Conservation (phyloP, 2,329 filamentous ascomycete genomes). For the Alternaria triticimaculans region DNA sequence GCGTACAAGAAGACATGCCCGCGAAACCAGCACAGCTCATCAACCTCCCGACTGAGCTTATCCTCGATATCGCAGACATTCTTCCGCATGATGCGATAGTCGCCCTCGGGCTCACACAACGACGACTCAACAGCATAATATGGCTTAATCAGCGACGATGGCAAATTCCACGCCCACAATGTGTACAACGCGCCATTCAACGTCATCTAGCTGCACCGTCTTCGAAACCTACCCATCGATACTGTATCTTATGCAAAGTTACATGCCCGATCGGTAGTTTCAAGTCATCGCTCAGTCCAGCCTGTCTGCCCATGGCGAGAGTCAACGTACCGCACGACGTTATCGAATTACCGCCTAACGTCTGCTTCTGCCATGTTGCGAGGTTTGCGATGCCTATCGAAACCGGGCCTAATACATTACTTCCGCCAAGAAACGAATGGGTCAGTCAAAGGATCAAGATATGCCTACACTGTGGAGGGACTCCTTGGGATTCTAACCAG, state of each 20-base stretch:
- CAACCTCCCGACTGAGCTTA: conserved; percentile 50
- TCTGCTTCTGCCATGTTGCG: conserved; percentile 47
- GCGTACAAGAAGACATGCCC: conserved; percentile 8
- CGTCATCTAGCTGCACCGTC: conserved; percentile 28
- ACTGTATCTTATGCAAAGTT: conserved; percentile 43
- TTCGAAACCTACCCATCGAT: conserved; percentile 18
- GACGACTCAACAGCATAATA: conserved; percentile 37
- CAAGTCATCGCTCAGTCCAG: conserved; percentile 37
- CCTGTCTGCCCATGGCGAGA: conserved; percentile 24
- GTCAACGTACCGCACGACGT: conserved; percentile 21
- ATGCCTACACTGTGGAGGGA: conserved; percentile 46
- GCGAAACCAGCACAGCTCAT: conserved; percentile 19
- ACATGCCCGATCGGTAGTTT: conserved; percentile 40
- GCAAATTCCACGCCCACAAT: conserved; percentile 26
- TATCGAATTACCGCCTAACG: conserved; percentile 35
- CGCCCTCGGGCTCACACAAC: conserved; percentile 48
- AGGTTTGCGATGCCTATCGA: conserved; percentile 31
- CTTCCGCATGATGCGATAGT: conserved; percentile 48
- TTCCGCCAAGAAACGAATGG: conserved; percentile 40
- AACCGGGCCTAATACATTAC: conserved; percentile 14
- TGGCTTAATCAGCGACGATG: conserved; percentile 22
- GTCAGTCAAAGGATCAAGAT: conserved; percentile 29
- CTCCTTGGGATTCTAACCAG: conserved; percentile 29
- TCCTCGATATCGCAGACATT: conserved; percentile 46
- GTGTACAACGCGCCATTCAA: conserved; percentile 39